Evolutionary conservation across 1,284 basidiomycete genomes (phyloP).

Genomic region (Pseudozyma tsukubaensis): DNA sequence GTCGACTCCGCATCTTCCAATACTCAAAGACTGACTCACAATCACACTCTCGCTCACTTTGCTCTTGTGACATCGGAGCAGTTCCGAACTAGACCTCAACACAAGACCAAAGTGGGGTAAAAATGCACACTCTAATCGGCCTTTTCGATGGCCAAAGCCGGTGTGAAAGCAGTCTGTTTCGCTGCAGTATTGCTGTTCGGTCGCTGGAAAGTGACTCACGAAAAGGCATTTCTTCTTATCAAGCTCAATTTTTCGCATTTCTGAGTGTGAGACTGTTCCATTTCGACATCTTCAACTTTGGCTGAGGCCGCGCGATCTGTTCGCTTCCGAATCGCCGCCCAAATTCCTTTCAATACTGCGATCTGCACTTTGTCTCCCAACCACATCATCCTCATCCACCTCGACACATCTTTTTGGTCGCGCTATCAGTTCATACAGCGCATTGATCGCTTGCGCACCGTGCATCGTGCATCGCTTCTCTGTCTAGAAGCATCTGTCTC

Average conservation of each 20-base stretch:
- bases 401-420: constrained; percentile 11
- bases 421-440: constrained; percentile 3
- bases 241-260: neutral
- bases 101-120: neutral
- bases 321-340: neutral
- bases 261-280: neutral
- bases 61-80: constrained; percentile 3
- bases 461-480: constrained; percentile 15
- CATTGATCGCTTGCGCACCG: too few relatives aligned
- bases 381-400: constrained; percentile 28
- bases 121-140: too few relatives aligned
- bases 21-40: too few relatives aligned
- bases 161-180: too few relatives aligned
- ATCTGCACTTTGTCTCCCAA: neutral
- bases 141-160: neutral
- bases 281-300: neutral
- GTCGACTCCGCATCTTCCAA: constrained; percentile 6
- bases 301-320: neutral
- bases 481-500: constrained; percentile 5
- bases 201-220: too few relatives aligned
- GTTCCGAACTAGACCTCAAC: neutral
- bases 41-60: too few relatives aligned
- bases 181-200: too few relatives aligned
- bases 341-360: too few relatives aligned
- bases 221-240: too few relatives aligned